Evolutionary conservation across 1,284 basidiomycete genomes (phyloP), one percentile per base, ranked within the genome.

Genomic region (Lentinula novae-zelandiae): DNA sequence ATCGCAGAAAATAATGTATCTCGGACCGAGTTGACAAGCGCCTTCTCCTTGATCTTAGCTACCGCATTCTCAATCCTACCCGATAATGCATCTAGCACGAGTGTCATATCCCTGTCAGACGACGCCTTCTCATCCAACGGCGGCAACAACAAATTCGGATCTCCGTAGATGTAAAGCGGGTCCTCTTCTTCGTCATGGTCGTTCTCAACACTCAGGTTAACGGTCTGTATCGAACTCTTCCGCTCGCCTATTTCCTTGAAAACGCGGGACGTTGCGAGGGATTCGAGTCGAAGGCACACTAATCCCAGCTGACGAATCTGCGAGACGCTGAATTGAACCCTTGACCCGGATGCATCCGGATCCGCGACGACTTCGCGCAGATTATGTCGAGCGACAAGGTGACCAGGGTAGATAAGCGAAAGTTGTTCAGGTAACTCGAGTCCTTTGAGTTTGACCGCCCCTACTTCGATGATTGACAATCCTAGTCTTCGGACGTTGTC

Each of bases 391-490:
- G 89, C 90, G 20, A 84, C 82, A 20, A 99, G 79, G 15, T 84
- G 83, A 56, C 78, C 82, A 0, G 96, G 95, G 71, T 95, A 98
- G 53, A 98, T 82, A 27, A 92, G 75, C 33, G 93, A 92, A 13
- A 99, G 79, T 67, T 85, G 82, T 74, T 98, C 96, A 0, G 93
- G 93, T 1, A 92, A 82, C 75, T 98, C 95, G 40, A 98, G 80
- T 13, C 96, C 96, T 74, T 98, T 98, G 66, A 99, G 85, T 71
- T 94, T 93, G 65, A 90, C 83, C 73, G 98, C 95, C 22, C 97
- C 97, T 31, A 97, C 84, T 40, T 85, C 82, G 39, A 89, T 81
- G 60, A 96, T 83, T 36, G 84, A 80, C 53, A 95, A 81, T 2
- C 90, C 90, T 67, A 97, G 83, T 38, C 86, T 79, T 33, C 85